phyloP scores from a whole-genome alignment of 2,329 filamentous ascomycete genomes.

The Neocatenulostroma microsporum region DNA sequence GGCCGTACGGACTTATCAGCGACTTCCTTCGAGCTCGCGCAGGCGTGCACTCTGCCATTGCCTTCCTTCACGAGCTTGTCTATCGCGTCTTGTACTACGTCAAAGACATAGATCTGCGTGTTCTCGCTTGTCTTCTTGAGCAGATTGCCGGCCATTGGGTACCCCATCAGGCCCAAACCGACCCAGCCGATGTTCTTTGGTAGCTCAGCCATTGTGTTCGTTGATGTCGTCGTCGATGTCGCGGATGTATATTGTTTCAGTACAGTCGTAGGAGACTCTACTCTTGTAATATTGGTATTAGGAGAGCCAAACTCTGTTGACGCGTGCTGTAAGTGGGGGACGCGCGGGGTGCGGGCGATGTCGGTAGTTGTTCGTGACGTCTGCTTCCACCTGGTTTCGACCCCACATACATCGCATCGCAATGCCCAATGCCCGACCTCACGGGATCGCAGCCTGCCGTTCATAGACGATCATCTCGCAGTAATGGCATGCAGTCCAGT shows the following conservation, averaged over 20 bases:
- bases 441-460: no score
- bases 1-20: slow-evolving; percentile 42
- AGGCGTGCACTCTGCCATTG: slow-evolving; percentile 33
- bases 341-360: background rate
- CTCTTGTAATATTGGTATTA: slow-evolving; percentile 3
- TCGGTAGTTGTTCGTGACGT: background rate
- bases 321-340: background rate
- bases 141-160: slow-evolving; percentile 46
- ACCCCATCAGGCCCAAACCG: slow-evolving; percentile 50
- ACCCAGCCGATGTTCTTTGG: slow-evolving; percentile 41
- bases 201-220: slow-evolving; percentile 24
- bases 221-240: no score
- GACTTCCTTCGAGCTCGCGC: slow-evolving; percentile 41
- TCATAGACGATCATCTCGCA: no score
- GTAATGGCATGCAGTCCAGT: no score
- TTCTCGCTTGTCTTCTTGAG: slow-evolving; percentile 38
- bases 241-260: no score
- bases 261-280: no score
- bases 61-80: slow-evolving; percentile 37
- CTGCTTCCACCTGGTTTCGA: background rate
- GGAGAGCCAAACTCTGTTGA: no score
- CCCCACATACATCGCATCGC: no score
- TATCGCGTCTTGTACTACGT: slow-evolving; percentile 39
- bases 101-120: slow-evolving; percentile 42
- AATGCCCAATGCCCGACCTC: no score